These are phyloP conservation scores for Ophiostoma montium DNA, from an alignment of 2,329 filamentous ascomycete species.

Conservation along the genomic window DNA sequence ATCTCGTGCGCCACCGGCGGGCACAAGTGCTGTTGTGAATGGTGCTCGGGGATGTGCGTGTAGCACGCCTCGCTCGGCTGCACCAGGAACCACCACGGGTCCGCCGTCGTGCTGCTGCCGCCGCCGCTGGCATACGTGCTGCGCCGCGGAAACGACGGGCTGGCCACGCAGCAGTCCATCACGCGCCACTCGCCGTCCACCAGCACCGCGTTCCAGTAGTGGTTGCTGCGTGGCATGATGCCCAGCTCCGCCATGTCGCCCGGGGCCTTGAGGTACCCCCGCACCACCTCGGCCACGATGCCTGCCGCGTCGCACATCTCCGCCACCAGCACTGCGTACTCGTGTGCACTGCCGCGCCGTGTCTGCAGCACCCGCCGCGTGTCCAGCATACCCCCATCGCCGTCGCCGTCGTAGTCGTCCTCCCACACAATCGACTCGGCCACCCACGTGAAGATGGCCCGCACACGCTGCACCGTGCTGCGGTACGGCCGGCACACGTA, in stretches of 20 bases:
- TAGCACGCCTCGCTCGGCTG: conserved; percentile 84
- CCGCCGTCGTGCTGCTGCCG: conserved; percentile 50
- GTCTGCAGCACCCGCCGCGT: conserved; percentile 71
- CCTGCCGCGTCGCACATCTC: conserved; percentile 93
- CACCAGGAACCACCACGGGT: conserved; percentile 88
- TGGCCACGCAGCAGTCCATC: conserved; percentile 85
- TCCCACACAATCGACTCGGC: conserved; percentile 94
- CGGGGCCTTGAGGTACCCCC: conserved; percentile 80
- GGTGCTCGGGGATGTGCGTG: conserved; percentile 81
- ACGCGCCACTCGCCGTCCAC: conserved; percentile 94
- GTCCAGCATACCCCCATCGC: conserved; percentile 36
- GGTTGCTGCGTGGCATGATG: conserved; percentile 74
- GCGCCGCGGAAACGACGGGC: conserved; percentile 75
- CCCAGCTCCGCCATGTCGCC: conserved; percentile 72
- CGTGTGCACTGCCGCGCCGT: conserved; percentile 72
- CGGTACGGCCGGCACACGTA: conserved; percentile 90
- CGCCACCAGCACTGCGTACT: conserved; percentile 74
- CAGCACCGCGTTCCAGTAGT: conserved; percentile 94
- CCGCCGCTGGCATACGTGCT: conserved; percentile 55
- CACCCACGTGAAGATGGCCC: conserved; percentile 96
- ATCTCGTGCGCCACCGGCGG: conserved; percentile 77
- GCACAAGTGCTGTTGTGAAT: conserved; percentile 83
- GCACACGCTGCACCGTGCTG: conserved; percentile 80
- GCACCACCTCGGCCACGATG: conserved; percentile 72
- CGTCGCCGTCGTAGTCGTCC: conserved; percentile 69